Evolutionary conservation across 2,329 filamentous ascomycete species (phyloP), one percentile per base, ranked within the genome.

Genomic region (Trichoderma aggressivum): DNA sequence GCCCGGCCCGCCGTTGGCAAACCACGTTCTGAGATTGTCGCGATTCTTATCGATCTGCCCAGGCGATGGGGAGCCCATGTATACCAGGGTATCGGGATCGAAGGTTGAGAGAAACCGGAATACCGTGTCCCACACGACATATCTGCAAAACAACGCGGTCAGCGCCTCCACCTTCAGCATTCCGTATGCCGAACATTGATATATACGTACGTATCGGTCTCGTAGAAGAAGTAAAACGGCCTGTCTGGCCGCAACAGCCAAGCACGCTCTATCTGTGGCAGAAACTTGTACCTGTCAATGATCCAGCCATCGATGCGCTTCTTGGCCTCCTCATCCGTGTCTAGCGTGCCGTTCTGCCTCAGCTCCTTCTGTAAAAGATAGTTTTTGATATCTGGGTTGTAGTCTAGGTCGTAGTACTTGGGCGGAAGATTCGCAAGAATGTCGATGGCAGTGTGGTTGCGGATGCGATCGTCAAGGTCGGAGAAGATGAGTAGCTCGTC

Each of bases 281-380:
- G 75, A 73, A 88, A 88, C 76, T 88, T 88, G 81, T 84, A 88
- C 75, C 86, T 86, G 77, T 88, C 86, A 59, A 88, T 80, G 30
- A 78, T 82, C 86, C 86, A 88, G 2, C 86, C 86, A 53, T 77
- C 80, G 72, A 80, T 79, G 30, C 71, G 80, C 78, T 67, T 73
- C 30, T 74, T 79, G 16, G 75, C 76, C 72, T 78, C 76, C 69
- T 73, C 78, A 68, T 76, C 77, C 60, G 71, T 69, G 18, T 79
- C 78, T 3, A 82, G 75, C 14, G 78, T 79, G 36, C 79, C 80
- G 11, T 80, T 80, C 5, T 74, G 74, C 6, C 74, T 73, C 76
- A 82, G 78, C 68, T 78, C 76, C 62, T 76, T 76, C 74, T 86
- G 82, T 56, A 79, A 79, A 28, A 84, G 75, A 67, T 86, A 85